Base-by-base conservation (phyloP, 2,329 filamentous ascomycete species). In the Aspergillus novofumigatus region DNA sequence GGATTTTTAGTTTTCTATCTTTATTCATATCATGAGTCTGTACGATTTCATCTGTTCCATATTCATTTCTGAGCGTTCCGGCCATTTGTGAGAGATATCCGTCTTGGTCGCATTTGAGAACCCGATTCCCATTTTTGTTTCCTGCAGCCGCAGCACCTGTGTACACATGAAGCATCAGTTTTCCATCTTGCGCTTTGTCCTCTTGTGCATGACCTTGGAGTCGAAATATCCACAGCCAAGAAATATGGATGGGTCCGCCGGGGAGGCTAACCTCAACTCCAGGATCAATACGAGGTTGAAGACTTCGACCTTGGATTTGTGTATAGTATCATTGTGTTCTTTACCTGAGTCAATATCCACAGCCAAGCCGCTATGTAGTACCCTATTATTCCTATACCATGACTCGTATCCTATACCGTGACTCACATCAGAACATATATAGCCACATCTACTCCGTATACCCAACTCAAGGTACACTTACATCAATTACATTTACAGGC, bases 1-100 rank as follows among this genome's bases (percentile, higher is more conserved):
- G 38, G 75, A 77, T 58, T 77, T 77, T 53, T 77, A 59, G 63
- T 26, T 23, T 47, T 14, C 14, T 20, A 1, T 20, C 2, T 10
- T 44, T 23, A 10, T 8, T 42, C 41, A 10, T 21, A 23, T 17
- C 23, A 47, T 47, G 44, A 23, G 44, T 14, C 9, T 47, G 42
- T 45, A 45, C 42, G 20, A 25, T 14, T 25, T 47, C 44, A 11
- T 26, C 5, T 47, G n/a, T 47, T 47, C 14, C 9, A 23, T 26
- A 47, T 47, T 25, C 23, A 23, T 47, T 14, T 25, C 23, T 47
- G 44, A 47, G 20, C 20, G 20, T 47, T 47, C 21, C n/a, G 21
- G 21, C 11, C 44, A 14, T 7, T 23, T 47, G 20, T 14, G 21
- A 14, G 44, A 23, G 21, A 47, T 47, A 47, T 47, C 44, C 44